Percentiles rank a stretch among this genome's conserved stretches.
These are phyloP conservation scores for Breynia disticha DNA, from an alignment of 441 rosid species.

Conservation along the genomic window DNA sequence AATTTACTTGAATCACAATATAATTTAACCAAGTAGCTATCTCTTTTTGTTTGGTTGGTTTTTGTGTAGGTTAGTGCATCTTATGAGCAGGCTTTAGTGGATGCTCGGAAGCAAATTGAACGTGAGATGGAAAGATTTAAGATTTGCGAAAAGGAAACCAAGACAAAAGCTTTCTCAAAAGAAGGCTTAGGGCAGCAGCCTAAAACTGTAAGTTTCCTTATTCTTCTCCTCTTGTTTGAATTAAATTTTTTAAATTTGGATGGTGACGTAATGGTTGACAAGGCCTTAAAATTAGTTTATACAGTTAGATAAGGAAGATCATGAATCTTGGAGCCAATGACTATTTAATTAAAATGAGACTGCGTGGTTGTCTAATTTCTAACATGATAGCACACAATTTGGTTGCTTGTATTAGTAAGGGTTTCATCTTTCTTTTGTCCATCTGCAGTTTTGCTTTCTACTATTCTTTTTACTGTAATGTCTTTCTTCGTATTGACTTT, in stretches of 20 bases:
- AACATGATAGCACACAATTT: too few relatives aligned
- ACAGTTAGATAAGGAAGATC: neutral
- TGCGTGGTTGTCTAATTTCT: too few relatives aligned
- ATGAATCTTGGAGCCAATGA: too few relatives aligned
- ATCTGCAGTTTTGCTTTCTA: neutral
- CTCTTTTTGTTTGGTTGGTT: conserved; percentile 16
- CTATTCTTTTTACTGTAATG: neutral
- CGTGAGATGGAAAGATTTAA: conserved; percentile 99
- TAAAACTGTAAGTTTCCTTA: conserved; percentile 65
- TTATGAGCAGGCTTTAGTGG: conserved; percentile 88
- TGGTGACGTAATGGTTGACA: neutral
- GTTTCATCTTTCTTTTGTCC: neutral
- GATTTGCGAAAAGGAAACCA: conserved; percentile 98
- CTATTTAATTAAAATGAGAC: too few relatives aligned
- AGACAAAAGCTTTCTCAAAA: conserved; percentile 99
- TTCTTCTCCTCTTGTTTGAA: neutral
- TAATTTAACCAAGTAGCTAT: conserved; percentile 4
- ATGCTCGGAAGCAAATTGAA: conserved; percentile 79
- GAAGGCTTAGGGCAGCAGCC: conserved; percentile 99
- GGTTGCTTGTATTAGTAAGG: neutral
- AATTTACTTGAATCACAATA: neutral
- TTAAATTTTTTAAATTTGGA: conserved; percentile 11
- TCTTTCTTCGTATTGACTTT: neutral
- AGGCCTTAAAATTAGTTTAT: neutral
- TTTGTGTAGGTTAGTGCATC: conserved; percentile 87